Base-by-base conservation (phyloP, 2,329 filamentous ascomycete genomes). In the Cercospora zeina region DNA sequence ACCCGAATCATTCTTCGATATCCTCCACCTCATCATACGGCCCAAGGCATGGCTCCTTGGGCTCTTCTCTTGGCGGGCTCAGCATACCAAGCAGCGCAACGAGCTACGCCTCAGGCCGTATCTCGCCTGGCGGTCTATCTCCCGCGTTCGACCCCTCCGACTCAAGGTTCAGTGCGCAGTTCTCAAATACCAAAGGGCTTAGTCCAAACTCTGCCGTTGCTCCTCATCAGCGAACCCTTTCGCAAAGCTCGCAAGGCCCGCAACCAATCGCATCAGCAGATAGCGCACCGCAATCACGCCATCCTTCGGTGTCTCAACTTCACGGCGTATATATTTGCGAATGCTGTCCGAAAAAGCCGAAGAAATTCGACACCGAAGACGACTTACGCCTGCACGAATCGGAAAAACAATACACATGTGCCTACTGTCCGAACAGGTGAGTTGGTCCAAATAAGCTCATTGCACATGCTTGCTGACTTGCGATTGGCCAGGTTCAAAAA, bases 311-410 rank as follows among this genome's bases (percentile, higher is more conserved):
- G 42, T 78, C 79, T 13, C 84, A 85, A 60, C 77, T 86, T 50
- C 80, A 83, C 54, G 85, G 85, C 19, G 74, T 84, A 33, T 87
- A 82, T 70, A 87, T 96, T 78, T 97, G 93, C 77, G 91, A 96
- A 72, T 97, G 93, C 76, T 97, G 93, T 77, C 93, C 92, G 0
- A 97, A 97, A 77, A 97, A 97, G 77, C 93, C 93, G 1, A 96
- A 96, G 77, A 96, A 96, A 73, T 97, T 97, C 71, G 91, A 96
- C 69, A 90, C 86, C 4, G 82, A 86, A 65, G 89, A 93, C 66
- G 91, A 96, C 68, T 80, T 97, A 60, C 87, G 87, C 67, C 81
- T 88, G 49, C 93, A 97, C 75, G 91, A 95, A 77, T 87, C 91
- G 73, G 95, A 97, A 77, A 97, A 97, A 77, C 93, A 97, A 77